phyloP scores from a whole-genome alignment of 306 rosid genomes.

The Begonia fuchsioides region DNA sequence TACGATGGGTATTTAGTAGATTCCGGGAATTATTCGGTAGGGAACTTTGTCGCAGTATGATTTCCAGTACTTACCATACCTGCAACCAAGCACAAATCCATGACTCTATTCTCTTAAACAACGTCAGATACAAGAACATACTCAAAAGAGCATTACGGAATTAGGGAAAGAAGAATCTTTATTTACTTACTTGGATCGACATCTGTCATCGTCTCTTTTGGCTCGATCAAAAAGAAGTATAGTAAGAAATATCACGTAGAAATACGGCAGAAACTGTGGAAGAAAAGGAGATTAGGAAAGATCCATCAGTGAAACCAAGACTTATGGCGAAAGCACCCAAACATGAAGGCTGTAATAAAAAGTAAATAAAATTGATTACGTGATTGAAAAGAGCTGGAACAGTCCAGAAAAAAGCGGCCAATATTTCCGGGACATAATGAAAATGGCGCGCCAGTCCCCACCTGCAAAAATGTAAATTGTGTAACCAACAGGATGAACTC shows the following conservation, averaged over 20 bases:
- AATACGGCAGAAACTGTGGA: slow-evolving; percentile 87
- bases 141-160: neutral
- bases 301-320: slow-evolving; percentile 10
- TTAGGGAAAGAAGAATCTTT: neutral
- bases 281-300: slow-evolving; percentile 1
- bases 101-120: neutral
- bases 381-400: slow-evolving; percentile 87
- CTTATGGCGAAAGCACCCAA: neutral
- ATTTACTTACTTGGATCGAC: slow-evolving; percentile 81
- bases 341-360: no score
- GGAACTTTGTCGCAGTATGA: slow-evolving; percentile 71
- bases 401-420: slow-evolving; percentile 95
- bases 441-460: slow-evolving; percentile 97
- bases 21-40: slow-evolving; percentile 67
- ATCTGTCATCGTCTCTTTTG: slow-evolving; percentile 84
- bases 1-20: slow-evolving; percentile 48
- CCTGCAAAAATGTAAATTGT: slow-evolving; percentile 41
- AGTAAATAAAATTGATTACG: slow-evolving; percentile 30
- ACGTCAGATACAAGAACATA: no score
- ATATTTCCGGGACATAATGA: slow-evolving; percentile 94
- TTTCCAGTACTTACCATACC: slow-evolving; percentile 95
- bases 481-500: no score
- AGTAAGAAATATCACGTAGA: slow-evolving; percentile 76
- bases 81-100: slow-evolving; percentile 21
- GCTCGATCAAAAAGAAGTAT: slow-evolving; percentile 95